Conservation (phyloP, 1,284 basidiomycete genomes). For the Cystobasidium slooffiae region DNA sequence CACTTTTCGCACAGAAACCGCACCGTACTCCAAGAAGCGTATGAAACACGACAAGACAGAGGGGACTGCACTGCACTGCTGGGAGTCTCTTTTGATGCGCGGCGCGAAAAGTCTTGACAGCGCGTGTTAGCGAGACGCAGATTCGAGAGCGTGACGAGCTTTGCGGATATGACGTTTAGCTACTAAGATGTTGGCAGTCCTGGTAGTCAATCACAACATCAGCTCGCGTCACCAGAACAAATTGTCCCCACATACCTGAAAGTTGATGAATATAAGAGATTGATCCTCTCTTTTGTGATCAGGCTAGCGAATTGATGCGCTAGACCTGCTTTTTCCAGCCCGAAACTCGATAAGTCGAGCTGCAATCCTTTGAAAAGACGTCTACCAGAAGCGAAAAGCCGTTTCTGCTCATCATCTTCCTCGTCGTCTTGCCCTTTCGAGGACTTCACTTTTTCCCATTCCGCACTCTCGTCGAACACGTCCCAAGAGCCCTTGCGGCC, state of each 20-base stretch:
- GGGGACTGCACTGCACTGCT: too few relatives aligned
- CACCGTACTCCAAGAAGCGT: too few relatives aligned
- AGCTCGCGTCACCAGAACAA: neutral
- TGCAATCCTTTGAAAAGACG: constrained; percentile 50
- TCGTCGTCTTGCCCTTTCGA: constrained; percentile 9
- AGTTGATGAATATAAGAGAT: constrained; percentile 45
- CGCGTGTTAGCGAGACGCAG: constrained; percentile 4
- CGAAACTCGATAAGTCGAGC: constrained; percentile 48
- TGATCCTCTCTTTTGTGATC: constrained; percentile 47
- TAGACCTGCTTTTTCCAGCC: constrained; percentile 50
- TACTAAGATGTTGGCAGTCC: constrained; percentile 50
- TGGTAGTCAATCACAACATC: neutral
- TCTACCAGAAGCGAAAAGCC: constrained; percentile 40
- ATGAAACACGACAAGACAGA: too few relatives aligned
- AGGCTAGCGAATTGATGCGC: constrained; percentile 48
- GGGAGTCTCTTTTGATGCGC: too few relatives aligned
- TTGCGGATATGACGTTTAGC: constrained; percentile 47
- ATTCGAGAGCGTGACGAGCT: constrained; percentile 44
- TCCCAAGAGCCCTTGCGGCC: neutral
- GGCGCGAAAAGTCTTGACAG: too few relatives aligned
- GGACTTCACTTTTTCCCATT: neutral
- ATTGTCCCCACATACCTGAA: constrained; percentile 18
- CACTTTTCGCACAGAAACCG: too few relatives aligned
- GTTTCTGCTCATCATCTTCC: constrained; percentile 27
- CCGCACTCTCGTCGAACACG: neutral